These are phyloP conservation scores for Ananas comosus DNA, from an alignment of 176 grass and related monocot genomes.

Conservation along the genomic window DNA sequence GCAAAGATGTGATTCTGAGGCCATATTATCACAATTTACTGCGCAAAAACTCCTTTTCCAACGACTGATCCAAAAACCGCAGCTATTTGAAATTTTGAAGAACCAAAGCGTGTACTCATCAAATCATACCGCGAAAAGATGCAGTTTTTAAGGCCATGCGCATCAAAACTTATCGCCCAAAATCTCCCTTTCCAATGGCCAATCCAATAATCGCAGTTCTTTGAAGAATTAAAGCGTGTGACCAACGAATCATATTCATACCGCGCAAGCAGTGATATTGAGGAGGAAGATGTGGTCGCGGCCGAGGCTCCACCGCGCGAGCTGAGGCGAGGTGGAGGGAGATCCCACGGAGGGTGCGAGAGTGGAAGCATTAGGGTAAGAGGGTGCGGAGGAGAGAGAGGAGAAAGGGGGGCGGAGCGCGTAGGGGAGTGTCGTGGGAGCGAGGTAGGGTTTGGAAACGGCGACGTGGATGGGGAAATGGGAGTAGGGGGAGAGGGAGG, in stretches of 20 bases:
- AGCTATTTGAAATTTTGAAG: no score
- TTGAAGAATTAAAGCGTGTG: background rate
- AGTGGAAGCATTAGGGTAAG: background rate
- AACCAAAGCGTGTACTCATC: no score
- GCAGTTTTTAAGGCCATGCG: background rate
- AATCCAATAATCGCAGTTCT: background rate
- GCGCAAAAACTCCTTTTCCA: no score
- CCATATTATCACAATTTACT: no score
- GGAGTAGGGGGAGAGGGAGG: constrained; percentile 15
- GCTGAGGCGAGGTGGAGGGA: background rate
- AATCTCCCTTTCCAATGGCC: background rate
- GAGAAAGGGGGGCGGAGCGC: background rate
- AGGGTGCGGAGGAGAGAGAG: background rate
- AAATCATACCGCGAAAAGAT: no score
- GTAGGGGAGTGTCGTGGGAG: background rate
- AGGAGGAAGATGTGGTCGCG: constrained; percentile 31
- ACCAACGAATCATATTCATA: constrained; percentile 12
- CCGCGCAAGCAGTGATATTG: constrained; percentile 42
- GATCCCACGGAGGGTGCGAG: constrained; percentile 17
- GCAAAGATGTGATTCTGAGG: no score
- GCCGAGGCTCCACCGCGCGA: constrained; percentile 20
- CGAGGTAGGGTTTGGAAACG: background rate
- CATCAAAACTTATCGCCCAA: background rate
- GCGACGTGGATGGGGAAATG: background rate
- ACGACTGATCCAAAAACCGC: no score